Base-by-base conservation (phyloP, 805 yeast genomes). In the Saturnispora bothae region DNA sequence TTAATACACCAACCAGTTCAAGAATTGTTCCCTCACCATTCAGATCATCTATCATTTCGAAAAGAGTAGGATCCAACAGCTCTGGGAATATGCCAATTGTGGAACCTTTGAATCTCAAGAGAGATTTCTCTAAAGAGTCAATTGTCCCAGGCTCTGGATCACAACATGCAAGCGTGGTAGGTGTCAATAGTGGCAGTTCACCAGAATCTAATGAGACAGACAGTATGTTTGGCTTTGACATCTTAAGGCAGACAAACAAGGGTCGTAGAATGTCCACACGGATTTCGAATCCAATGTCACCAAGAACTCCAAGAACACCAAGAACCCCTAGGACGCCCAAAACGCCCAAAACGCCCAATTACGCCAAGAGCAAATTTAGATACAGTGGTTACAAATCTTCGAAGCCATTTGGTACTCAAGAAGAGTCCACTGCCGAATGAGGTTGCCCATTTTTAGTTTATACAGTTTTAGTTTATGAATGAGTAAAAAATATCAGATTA, bases 171-270 rank as follows among this genome's bases (percentile, higher is more conserved):
- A 22, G 25, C 25, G 10, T 8, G 10, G 25, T 22, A 7, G 15
- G 28, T 26, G 12, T n/a, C 15, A 10, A 7, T 22, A 26, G 15
- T 26, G 15, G 28, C 12, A 10, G 17, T 17, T 38, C 45, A 20
- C 60, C 36, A 17, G 42, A 45, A 33, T 31, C 44, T 13, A 38
- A 64, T 1, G 49, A 46, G 4, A 50, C 57, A 14, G 72, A 67
- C 19, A 68, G 67, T 23, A 48, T 62, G 23, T 68, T 69, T 52
- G 55, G 71, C 34, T 68, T 68, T 44, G 74, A 68, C 40, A 49
- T 68, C 13, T 51, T 64, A 18, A 50, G 65, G 19, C 56, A 61
- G 8, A 54, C 66, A 0, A 61, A 59, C 43, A 60, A 61, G 38
- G 48, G 48, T 20, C 60, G 56, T 40, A 59, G 60, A 41, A 48